Base-by-base conservation (phyloP, 179 eudicot genomes). In the Monotropa hypopitys region DNA sequence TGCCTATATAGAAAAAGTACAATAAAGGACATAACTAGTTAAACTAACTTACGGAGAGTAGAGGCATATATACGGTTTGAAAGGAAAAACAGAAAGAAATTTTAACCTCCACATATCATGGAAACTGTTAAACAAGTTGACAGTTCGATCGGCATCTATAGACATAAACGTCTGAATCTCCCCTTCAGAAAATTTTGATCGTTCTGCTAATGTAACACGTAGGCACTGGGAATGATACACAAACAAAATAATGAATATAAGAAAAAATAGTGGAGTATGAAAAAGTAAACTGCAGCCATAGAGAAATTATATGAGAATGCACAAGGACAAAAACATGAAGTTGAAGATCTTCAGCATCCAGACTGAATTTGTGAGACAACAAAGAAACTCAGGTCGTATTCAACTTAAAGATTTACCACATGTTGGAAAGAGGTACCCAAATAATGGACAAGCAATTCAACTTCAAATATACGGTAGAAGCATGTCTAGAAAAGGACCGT, bases 91-190 rank as follows among this genome's bases (percentile, higher is more conserved):
- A 43, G 53, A 63, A 70, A 71, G 45, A 70, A 80, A 76, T 20
- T 62, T 62, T 81, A 80, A 95, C 99, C 99, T 95, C 99, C 99
- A 95, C 88, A 89, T 84, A 76, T 95, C 99, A 84, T 92, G 94
- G 78, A 95, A 88, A 87, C 97, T 91, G 86, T 87, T 95, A 67
- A 92, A 87, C 86, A 95, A 72, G 85, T 95, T 95, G 75, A 90
- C 90, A 77, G 88, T 87, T 77, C 97, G 91, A 76, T 95, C 99
- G 82, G 97, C 95, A 87, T 95, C 99, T 49, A 95, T 88, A 35
- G 99, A 95, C 99, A 95, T 95, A 84, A 88, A 95, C 30, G 97
- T 95, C 85, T 92, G 97, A 82, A 95, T 90, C 84, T 95, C 97
- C 59, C 99, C 97, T 88, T 92, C 95, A 20, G 97, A 95, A 79